phyloP scores from a whole-genome alignment of 139 green algal genomes.

The Closterium sp. region DNA sequence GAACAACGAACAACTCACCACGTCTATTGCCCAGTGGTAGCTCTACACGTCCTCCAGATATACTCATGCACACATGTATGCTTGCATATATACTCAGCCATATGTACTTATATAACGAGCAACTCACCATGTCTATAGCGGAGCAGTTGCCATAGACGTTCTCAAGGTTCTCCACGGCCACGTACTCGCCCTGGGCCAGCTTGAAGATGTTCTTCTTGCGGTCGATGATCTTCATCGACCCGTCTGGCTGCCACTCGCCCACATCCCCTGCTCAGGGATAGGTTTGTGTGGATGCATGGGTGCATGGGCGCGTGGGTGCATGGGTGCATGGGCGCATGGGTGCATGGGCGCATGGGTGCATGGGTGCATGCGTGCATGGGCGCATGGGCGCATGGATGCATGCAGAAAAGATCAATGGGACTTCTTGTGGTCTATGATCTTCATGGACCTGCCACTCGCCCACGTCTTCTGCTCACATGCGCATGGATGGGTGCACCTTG shows the following conservation, averaged over 20 bases:
- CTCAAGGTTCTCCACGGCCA: constrained; percentile 96
- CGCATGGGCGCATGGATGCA: too few species aligned
- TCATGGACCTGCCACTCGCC: constrained; percentile 73
- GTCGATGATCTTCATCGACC: constrained; percentile 90
- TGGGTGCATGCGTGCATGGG: too few species aligned
- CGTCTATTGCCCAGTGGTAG: not conserved
- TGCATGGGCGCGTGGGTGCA: too few species aligned
- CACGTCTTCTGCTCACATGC: constrained; percentile 68
- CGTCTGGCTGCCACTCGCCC: constrained; percentile 68
- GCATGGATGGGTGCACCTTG: not conserved
- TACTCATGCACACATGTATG: not conserved
- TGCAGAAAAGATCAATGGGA: too few species aligned
- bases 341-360: not conserved
- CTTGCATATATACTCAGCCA: not conserved
- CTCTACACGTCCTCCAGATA: not conserved
- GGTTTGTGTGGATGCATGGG: constrained; percentile 14
- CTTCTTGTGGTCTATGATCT: too few species aligned
- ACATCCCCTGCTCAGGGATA: constrained; percentile 83
- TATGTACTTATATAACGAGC: constrained; percentile 46
- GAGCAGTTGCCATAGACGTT: constrained; percentile 78
- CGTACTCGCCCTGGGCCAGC: constrained; percentile 93
- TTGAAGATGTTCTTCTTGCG: constrained; percentile 99
- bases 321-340: not conserved
- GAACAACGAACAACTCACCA: not conserved
- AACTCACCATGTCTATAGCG: constrained; percentile 73